Conservation (phyloP, 2,329 filamentous ascomycete genomes). For the Botrytis squamosa region DNA sequence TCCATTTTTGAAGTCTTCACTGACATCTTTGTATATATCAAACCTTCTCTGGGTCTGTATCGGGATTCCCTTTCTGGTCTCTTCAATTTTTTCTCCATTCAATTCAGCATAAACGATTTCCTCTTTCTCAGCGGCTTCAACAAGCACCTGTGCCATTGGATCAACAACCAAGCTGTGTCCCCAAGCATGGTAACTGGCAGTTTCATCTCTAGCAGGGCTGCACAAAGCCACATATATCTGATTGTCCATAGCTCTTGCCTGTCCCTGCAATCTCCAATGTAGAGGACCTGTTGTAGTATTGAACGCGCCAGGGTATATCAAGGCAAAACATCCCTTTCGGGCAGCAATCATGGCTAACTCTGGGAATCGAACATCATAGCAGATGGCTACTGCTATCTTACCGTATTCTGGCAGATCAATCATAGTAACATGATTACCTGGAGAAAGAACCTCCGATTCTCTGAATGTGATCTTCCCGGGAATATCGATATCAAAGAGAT, state of each 20-base stretch:
- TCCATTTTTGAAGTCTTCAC: constrained; percentile 44
- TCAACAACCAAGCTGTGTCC: constrained; percentile 88
- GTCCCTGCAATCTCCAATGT: constrained; percentile 84
- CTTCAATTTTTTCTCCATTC: constrained; percentile 64
- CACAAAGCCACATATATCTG: constrained; percentile 92
- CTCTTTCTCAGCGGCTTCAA: constrained; percentile 76
- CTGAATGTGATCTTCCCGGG: constrained; percentile 90
- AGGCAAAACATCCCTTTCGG: constrained; percentile 78
- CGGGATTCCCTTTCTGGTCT: constrained; percentile 79
- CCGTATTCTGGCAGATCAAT: constrained; percentile 88
- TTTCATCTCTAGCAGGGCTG: constrained; percentile 79
- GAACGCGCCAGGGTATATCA: constrained; percentile 96
- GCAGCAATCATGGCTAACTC: constrained; percentile 89
- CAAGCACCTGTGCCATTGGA: constrained; percentile 80
- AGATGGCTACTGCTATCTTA: constrained; percentile 84
- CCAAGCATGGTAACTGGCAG: constrained; percentile 81
- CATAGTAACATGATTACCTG: constrained; percentile 81
- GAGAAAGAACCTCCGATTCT: constrained; percentile 84
- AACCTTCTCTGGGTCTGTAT: constrained; percentile 82
- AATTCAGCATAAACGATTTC: constrained; percentile 73
- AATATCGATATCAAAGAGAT: constrained; percentile 97
- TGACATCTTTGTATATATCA: constrained; percentile 93
- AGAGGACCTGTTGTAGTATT: constrained; percentile 89
- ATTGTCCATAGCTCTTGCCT: constrained; percentile 86
- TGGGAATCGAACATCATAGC: constrained; percentile 96